Base-by-base conservation (phyloP, 1,284 basidiomycete species). In the Ustilago bromivora region DNA sequence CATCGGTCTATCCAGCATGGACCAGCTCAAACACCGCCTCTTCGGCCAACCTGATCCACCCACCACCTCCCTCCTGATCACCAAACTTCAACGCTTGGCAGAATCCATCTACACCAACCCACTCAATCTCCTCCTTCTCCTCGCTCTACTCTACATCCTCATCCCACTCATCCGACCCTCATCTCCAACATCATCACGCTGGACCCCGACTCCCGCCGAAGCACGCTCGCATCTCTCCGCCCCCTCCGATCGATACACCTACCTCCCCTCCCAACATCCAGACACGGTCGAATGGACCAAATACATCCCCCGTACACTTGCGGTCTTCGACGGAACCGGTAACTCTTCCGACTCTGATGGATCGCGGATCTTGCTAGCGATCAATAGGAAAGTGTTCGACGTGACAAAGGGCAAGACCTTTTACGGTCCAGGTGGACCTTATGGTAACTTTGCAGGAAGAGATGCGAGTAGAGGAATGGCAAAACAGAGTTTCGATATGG, bases 401-500 rank as follows among this genome's bases (percentile, higher is more conserved):
- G 95, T 97, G 38, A 93, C 93, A 0, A 90, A 90, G 13, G 95
- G 95, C 36, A 89, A 91, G 80, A 93, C 90, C 84, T 98, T 98
- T 87, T 97, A 98, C 86, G 95, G 95, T 0, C 95, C 95, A 19
- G 91, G 92, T 81, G 95, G 95, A 0, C 94, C 95, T 90, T 98
- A 98, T 84, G 95, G 95, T 36, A 97, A 97, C 87, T 97, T 98
- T 89, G 95, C 95, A 2, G 95, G 95, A 3, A 89, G 94, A 59
- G 95, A 98, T 87, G 95, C 95, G 0, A 95, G 93, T 10, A 89
- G 95, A 53, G 95, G 95, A 12, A 96, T 97, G 95, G 95, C 95
- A 9, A 97, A 96, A 87, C 95, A 98, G 87, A 95, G 94, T 4
- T 98, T 98, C 80, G 95, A 96, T 80, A 56, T 89, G 34, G 95